Evolutionary conservation across 2,329 filamentous ascomycete species (phyloP).

Genomic region (Trichoderma sp.): DNA sequence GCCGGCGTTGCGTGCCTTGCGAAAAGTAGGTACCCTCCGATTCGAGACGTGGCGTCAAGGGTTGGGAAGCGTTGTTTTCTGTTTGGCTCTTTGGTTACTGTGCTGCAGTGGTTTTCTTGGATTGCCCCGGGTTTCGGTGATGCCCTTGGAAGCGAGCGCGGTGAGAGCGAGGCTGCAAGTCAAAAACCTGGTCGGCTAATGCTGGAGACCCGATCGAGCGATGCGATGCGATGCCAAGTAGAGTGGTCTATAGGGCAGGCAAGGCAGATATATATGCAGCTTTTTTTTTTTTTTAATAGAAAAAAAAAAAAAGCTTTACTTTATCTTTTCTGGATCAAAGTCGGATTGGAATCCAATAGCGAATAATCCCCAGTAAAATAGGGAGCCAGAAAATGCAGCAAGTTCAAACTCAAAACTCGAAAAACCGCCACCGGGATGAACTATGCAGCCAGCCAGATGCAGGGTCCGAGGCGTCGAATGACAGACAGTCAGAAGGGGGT

Average conservation of each 20-base stretch:
- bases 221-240: conserved; percentile 16
- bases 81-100: background rate
- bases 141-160: background rate
- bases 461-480: conserved; percentile 1
- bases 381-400: conserved; percentile 4
- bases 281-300: background rate
- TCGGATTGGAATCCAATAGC: conserved; percentile 17
- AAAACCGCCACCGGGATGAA: background rate
- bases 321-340: background rate
- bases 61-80: background rate
- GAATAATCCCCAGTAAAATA: background rate
- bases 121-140: background rate
- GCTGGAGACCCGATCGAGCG: background rate
- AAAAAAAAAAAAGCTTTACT: too few species aligned
- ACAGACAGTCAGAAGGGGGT: background rate
- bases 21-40: background rate
- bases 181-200: background rate
- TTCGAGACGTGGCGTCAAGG: conserved; percentile 17
- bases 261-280: conserved; percentile 1
- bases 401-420: background rate
- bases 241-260: background rate
- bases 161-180: background rate
- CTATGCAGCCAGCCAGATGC: background rate
- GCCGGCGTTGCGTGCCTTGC: background rate
- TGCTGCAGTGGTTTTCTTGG: background rate